A percentile compares a stretch with the other conserved stretches of the same genome.
These are phyloP conservation scores for Herpetomonas muscarum DNA, from an alignment of 208 protist genomes.

Conservation along the genomic window DNA sequence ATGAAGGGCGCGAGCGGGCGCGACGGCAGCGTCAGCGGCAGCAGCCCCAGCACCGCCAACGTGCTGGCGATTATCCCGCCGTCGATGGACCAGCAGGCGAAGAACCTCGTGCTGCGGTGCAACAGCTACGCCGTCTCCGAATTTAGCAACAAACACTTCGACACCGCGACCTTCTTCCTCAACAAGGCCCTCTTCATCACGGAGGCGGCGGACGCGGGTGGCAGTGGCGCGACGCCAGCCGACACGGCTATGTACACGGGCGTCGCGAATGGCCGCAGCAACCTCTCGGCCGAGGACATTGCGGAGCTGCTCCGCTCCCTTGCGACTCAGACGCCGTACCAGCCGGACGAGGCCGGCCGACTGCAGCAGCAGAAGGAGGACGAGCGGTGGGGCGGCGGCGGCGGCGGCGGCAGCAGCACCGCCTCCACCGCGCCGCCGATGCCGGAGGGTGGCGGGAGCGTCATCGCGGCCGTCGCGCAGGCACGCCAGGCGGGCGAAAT, in stretches of 20 bases:
- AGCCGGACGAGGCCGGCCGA: too few relatives aligned
- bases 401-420: neutral
- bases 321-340: neutral
- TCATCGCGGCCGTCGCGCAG: slow-evolving; percentile 5
- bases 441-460: too few relatives aligned
- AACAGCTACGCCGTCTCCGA: slow-evolving; percentile 76
- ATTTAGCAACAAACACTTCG: slow-evolving; percentile 57
- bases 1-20: too few relatives aligned
- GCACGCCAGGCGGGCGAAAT: slow-evolving; percentile 1
- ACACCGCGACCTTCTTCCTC: slow-evolving; percentile 58
- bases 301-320: neutral
- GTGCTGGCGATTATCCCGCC: slow-evolving; percentile 20
- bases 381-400: neutral
- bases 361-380: neutral
- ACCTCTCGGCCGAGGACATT: neutral
- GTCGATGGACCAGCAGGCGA: slow-evolving; percentile 34
- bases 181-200: slow-evolving; percentile 82
- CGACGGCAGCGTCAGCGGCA: neutral
- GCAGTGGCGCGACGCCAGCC: slow-evolving; percentile 1
- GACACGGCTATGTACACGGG: neutral
- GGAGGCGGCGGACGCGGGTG: too few relatives aligned
- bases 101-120: slow-evolving; percentile 63
- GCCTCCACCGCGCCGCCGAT: neutral
- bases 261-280: too few relatives aligned
- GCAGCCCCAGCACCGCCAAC: slow-evolving; percentile 4